Evolutionary conservation across 2,329 filamentous ascomycete species (phyloP).

Genomic region (Emergomyces pasteurianus): DNA sequence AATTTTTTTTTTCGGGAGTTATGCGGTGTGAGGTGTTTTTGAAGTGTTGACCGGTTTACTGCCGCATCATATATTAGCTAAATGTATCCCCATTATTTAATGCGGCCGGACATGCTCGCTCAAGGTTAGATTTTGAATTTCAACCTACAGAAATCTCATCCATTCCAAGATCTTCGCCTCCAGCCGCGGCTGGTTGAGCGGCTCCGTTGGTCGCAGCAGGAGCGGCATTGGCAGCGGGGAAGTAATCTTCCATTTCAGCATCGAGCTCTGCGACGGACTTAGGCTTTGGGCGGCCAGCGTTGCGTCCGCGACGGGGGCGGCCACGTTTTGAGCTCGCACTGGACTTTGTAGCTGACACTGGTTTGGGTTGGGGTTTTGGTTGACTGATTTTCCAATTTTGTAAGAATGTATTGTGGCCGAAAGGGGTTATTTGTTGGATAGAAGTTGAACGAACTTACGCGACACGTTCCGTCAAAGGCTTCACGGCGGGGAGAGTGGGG

Average conservation of each 20-base stretch:
- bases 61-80: not conserved
- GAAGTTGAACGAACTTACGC: constrained; percentile 40
- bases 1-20: not conserved
- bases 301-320: constrained; percentile 45
- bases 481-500: constrained; percentile 55
- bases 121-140: not conserved
- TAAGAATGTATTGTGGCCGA: not conserved
- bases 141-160: constrained; percentile 43
- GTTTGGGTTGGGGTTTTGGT: constrained; percentile 67
- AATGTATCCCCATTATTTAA: not conserved
- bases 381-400: constrained; percentile 28
- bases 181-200: constrained; percentile 37
- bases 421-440: not conserved
- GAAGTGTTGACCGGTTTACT: not conserved
- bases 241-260: constrained; percentile 97
- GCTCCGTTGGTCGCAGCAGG: constrained; percentile 36
- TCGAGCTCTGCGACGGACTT: constrained; percentile 96
- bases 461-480: constrained; percentile 73
- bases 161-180: constrained; percentile 42
- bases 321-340: constrained; percentile 36
- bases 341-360: constrained; percentile 48
- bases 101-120: not conserved
- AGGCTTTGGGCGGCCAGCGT: constrained; percentile 54
- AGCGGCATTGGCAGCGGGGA: constrained; percentile 36
- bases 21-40: not conserved